Percentiles rank a stretch among this genome's conserved stretches.
Evolutionary conservation across 2,329 filamentous ascomycete species (phyloP).

Genomic region (Pleurostoma richardsiae): DNA sequence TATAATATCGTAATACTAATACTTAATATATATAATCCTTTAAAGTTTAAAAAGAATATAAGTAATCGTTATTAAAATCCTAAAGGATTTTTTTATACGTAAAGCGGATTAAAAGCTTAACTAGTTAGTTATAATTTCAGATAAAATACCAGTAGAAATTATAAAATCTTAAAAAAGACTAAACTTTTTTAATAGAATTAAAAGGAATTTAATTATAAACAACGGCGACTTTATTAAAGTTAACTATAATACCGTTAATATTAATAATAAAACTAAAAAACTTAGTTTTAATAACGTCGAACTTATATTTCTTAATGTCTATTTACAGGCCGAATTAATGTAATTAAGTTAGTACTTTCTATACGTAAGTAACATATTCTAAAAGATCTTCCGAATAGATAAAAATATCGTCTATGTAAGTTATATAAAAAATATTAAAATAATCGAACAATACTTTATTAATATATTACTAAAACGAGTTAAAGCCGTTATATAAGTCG

Average conservation of each 20-base stretch:
- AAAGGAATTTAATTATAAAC: background rate
- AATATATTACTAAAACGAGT: too few relatives aligned
- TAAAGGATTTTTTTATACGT: constrained; percentile 8
- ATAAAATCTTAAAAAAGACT: background rate
- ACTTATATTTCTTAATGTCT: background rate
- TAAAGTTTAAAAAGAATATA: too few relatives aligned
- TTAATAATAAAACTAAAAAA: background rate
- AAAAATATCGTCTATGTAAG: constrained; percentile 1
- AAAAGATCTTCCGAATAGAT: background rate
- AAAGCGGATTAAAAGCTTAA: constrained; percentile 19
- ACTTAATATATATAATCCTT: too few relatives aligned
- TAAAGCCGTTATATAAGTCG: too few relatives aligned
- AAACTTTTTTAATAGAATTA: background rate
- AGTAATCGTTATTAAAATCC: constrained; percentile 12
- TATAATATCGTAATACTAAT: too few relatives aligned
- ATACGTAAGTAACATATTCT: constrained; percentile 1
- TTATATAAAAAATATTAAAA: constrained; percentile 1
- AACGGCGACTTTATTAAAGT: background rate
- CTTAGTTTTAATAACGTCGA: too few relatives aligned
- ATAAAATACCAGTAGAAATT: background rate
- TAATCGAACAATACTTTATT: too few relatives aligned
- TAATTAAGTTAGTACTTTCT: background rate
- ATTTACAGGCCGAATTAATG: background rate
- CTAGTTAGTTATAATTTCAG: constrained; percentile 18
- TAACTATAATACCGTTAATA: background rate